A percentile compares a stretch with the other conserved stretches of the same genome.
Conservation (phyloP, 1,139 yeast species). For the Suhomyces maxii region DNA sequence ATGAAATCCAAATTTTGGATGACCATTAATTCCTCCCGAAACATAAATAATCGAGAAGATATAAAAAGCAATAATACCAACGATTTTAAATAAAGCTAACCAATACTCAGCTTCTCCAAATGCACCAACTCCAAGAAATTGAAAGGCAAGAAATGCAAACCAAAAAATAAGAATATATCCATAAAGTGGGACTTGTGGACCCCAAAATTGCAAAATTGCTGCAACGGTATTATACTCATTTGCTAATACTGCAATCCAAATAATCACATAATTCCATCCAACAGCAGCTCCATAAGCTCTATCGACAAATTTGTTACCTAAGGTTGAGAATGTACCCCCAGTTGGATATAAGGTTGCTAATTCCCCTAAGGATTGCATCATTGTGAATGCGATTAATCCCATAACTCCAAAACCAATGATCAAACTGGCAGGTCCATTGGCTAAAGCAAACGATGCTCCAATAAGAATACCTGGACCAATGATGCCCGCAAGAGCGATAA, state of each 20-base stretch:
- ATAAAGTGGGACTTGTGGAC: conserved; percentile 58
- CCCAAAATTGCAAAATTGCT: conserved; percentile 57
- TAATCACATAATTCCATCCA: conserved; percentile 63
- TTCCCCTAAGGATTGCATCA: conserved; percentile 63
- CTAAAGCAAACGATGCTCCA: conserved; percentile 47
- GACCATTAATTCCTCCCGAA: conserved; percentile 64
- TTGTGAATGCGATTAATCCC: conserved; percentile 55
- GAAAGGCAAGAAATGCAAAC: conserved; percentile 53
- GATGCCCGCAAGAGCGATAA: conserved; percentile 55
- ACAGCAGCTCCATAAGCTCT: conserved; percentile 60
- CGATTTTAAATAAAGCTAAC: conserved; percentile 57
- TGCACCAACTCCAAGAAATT: conserved; percentile 55
- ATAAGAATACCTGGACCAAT: conserved; percentile 56
- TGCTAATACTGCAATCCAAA: conserved; percentile 61
- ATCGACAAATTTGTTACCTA: conserved; percentile 55
- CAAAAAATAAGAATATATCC: conserved; percentile 60
- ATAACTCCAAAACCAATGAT: conserved; percentile 49
- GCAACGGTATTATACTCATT: conserved; percentile 60
- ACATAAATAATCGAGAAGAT: conserved; percentile 59
- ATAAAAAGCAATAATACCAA: conserved; percentile 58
- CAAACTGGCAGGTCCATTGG: conserved; percentile 48
- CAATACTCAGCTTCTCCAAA: conserved; percentile 72
- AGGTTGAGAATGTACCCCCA: conserved; percentile 56
- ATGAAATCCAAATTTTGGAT: conserved; percentile 52
- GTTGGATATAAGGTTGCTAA: conserved; percentile 52